Evolutionary conservation across 495 filamentous ascomycete genomes (phyloP).

Genomic region (Neurospora sp.): DNA sequence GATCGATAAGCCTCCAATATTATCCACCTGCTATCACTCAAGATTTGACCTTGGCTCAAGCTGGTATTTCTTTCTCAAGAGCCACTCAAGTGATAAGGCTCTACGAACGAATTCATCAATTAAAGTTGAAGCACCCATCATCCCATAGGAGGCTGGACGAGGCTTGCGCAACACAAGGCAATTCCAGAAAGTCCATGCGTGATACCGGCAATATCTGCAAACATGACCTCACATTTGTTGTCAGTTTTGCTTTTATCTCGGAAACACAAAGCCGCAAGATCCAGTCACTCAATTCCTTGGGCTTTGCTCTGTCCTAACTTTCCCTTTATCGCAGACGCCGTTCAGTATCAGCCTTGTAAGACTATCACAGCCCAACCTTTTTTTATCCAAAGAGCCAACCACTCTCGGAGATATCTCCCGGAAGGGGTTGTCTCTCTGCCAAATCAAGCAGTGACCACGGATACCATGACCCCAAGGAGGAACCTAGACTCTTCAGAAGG

Average conservation of each 20-base stretch:
- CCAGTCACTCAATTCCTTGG: not conserved
- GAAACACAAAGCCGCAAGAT: not conserved
- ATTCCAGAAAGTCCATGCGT: not conserved
- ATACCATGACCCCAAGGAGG: not conserved
- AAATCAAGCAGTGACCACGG: not conserved
- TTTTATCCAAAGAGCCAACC: too few relatives aligned
- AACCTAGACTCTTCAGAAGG: not conserved
- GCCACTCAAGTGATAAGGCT: not conserved
- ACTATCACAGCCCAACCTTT: not conserved
- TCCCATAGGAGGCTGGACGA: not conserved
- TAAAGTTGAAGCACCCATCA: not conserved
- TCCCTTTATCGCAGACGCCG: not conserved
- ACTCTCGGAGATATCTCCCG: not conserved
- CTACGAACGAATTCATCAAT: too few relatives aligned
- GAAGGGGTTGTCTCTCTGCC: not conserved
- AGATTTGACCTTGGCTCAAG: not conserved
- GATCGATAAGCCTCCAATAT: not conserved
- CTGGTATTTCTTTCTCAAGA: not conserved
- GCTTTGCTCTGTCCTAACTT: not conserved
- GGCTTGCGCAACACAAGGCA: not conserved
- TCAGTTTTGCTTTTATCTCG: not conserved
- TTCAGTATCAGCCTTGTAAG: not conserved
- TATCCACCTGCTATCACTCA: not conserved
- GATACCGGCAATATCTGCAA: not conserved
- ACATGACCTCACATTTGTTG: not conserved